Base-by-base conservation (phyloP, 139 green algal species). In the Coccomyxa sp. region DNA sequence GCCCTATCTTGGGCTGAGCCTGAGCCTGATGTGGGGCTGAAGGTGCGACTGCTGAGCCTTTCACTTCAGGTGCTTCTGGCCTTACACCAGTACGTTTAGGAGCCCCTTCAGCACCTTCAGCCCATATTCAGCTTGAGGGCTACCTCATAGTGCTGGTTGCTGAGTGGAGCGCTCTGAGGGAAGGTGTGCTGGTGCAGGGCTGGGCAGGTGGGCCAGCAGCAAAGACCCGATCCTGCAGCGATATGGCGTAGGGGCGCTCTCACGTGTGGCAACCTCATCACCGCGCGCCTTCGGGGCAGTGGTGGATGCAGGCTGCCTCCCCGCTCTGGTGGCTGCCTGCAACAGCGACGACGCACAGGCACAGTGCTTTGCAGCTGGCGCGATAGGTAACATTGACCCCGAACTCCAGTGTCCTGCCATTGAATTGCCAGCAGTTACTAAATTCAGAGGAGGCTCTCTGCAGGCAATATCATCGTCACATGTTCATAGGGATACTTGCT, bases 151-250 rank as follows among this genome's bases (percentile, higher is more conserved):
- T 12, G 33, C 58, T 36, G 14, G 8, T 12, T 10, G 27, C 8
- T n/a, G 58, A 36, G 58, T 36, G 16, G n/a, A 27, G 8, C n/a
- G 8, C 58, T 36, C 18, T 10, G 8, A 33, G 58, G 58, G 18
- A 36, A 36, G 22, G 27, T 50, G 39, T 68, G 16, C 7, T 14
- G 1, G 14, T 39, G 68, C 75, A 84, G 80, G 75, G 18, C 73
- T 84, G 75, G 54, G 54, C 6, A 31, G 74, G 24, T 84, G 80
- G 80, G 75, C 80, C 6, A 34, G 27, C 6, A 75, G 75, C 70
- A 74, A 75, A 22, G 80, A 84, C 39, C 80, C 75, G 16, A 84
- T 84, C n/a, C 31, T 84, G 75, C 80, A 84, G 75, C 44, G 80
- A 0, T 84, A 73, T 64, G 80, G 80, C 35, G 75, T 78, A 18